Conservation (phyloP, 1,284 basidiomycete species). For the Boletus semigastroideus region DNA sequence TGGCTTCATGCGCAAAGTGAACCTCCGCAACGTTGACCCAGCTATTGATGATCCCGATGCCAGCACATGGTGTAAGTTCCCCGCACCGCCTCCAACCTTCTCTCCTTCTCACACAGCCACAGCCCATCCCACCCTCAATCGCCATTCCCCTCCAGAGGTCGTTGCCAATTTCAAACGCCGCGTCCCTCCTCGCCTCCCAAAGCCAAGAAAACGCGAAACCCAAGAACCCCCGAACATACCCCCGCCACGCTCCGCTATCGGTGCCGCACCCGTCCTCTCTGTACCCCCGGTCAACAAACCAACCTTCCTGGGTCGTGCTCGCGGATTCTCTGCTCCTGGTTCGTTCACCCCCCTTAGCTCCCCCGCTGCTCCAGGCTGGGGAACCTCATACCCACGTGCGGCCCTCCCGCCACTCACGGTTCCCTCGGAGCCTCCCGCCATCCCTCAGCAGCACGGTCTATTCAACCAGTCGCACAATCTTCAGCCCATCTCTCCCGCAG, state of each 20-base stretch:
- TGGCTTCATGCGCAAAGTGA: constrained; percentile 94
- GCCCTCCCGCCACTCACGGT: constrained; percentile 79
- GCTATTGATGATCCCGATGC: constrained; percentile 91
- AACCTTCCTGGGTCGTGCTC: constrained; percentile 54
- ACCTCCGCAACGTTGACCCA: constrained; percentile 87
- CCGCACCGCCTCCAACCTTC: constrained; percentile 16
- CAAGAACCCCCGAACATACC: constrained; percentile 61
- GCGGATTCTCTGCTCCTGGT: constrained; percentile 79
- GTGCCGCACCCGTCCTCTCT: constrained; percentile 60
- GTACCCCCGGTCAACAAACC: constrained; percentile 47
- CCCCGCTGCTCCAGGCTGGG: constrained; percentile 54
- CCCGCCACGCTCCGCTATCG: constrained; percentile 70
- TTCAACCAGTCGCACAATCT: constrained; percentile 60
- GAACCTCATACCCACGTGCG: constrained; percentile 55
- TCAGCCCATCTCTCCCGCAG: constrained; percentile 63
- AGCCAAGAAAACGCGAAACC: constrained; percentile 72
- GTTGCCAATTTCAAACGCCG: constrained; percentile 90
- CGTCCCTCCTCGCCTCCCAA: constrained; percentile 86
- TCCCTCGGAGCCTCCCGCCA: constrained; percentile 64
- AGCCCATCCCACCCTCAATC: constrained; percentile 88
- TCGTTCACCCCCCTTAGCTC: constrained; percentile 69
- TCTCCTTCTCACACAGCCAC: constrained; percentile 23
- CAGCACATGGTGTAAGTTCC: constrained; percentile 85
- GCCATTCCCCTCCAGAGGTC: constrained; percentile 81
- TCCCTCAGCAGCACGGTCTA: constrained; percentile 52